Evolutionary conservation across 2,329 filamentous ascomycete genomes (phyloP).

Genomic region (Aspergillus aculeatus): DNA sequence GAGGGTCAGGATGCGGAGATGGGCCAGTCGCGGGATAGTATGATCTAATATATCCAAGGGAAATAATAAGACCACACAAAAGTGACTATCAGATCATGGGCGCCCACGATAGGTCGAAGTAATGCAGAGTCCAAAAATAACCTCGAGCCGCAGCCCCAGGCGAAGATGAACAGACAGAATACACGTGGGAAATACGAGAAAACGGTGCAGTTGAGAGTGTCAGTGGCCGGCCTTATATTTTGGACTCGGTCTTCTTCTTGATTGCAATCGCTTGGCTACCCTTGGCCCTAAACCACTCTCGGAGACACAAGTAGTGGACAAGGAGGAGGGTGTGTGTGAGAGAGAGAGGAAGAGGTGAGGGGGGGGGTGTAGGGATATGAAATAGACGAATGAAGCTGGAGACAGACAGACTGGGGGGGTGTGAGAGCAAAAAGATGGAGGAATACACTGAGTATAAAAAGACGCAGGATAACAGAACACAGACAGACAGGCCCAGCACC

Average conservation of each 20-base stretch:
- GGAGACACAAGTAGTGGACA: not conserved
- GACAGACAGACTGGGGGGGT: not conserved
- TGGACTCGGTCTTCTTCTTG: not conserved
- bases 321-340: not conserved
- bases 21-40: slow-evolving; percentile 5
- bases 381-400: not conserved
- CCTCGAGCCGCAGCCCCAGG: slow-evolving; percentile 23
- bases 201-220: slow-evolving; percentile 16
- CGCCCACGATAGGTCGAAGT: slow-evolving; percentile 1
- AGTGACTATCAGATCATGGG: not conserved
- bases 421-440: not conserved
- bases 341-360: not conserved
- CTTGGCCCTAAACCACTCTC: not conserved
- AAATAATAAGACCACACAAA: slow-evolving; percentile 3
- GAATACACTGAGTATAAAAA: slow-evolving; percentile 3
- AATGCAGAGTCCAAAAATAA: slow-evolving; percentile 22
- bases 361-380: not conserved
- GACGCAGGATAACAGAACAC: slow-evolving; percentile 2
- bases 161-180: slow-evolving; percentile 18
- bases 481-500: not conserved
- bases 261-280: not conserved
- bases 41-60: not conserved
- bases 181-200: slow-evolving; percentile 30
- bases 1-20: slow-evolving; percentile 6
- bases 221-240: not conserved